Conservation (phyloP, 768 basidiomycete genomes). For the Auriscalpium orientale region DNA sequence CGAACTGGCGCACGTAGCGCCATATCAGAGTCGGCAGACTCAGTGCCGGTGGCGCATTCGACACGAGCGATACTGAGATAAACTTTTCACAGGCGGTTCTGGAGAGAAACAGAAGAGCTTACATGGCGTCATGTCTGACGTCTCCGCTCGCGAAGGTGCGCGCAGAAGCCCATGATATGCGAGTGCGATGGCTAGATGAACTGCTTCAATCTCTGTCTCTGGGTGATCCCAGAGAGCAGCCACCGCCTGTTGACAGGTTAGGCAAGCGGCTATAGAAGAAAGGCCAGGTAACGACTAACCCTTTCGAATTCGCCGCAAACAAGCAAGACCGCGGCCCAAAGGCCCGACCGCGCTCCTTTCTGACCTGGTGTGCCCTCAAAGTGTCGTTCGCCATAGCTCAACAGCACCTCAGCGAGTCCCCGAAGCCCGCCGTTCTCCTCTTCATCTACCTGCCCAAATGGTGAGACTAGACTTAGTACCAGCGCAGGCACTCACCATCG, state of each 20-base stretch:
- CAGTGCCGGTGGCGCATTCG: slow-evolving; percentile 62
- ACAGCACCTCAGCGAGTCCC: slow-evolving; percentile 63
- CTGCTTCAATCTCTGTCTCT: slow-evolving; percentile 86
- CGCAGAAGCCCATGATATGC: slow-evolving; percentile 90
- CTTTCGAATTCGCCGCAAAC: slow-evolving; percentile 94
- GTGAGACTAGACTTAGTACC: background rate
- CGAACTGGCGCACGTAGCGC: slow-evolving; percentile 90
- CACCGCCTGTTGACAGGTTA: slow-evolving; percentile 55
- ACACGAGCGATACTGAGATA: slow-evolving; percentile 57
- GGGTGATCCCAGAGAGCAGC: slow-evolving; percentile 84
- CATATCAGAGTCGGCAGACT: slow-evolving; percentile 82
- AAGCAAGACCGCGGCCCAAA: slow-evolving; percentile 79
- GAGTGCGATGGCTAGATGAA: slow-evolving; percentile 87
- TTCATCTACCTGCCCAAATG: slow-evolving; percentile 54
- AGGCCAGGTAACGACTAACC: slow-evolving; percentile 34
- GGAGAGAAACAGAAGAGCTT: slow-evolving; percentile 23
- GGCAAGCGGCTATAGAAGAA: background rate
- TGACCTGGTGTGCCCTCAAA: slow-evolving; percentile 64
- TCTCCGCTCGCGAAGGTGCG: slow-evolving; percentile 72
- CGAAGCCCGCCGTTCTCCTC: slow-evolving; percentile 74
- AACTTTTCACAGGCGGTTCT: background rate
- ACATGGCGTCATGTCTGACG: slow-evolving; percentile 81
- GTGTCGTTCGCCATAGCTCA: slow-evolving; percentile 76
- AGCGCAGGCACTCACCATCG: slow-evolving; percentile 47
- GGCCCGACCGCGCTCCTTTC: slow-evolving; percentile 50